Base-by-base conservation (phyloP, 352 stramenopile species). In the Globisporangium emineosum region DNA sequence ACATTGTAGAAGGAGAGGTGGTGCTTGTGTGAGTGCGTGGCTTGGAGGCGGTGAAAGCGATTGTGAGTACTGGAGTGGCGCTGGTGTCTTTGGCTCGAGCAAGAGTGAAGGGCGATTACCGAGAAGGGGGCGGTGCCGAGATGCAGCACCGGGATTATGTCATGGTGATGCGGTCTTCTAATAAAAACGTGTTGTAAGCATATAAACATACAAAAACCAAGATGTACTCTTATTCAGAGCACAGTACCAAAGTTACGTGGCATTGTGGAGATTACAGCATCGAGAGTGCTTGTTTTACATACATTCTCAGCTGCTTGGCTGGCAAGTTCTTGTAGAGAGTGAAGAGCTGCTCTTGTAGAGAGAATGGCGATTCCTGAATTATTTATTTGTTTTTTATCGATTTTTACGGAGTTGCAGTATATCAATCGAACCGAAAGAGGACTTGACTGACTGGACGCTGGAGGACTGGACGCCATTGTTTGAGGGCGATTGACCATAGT, bases 251-350 rank as follows among this genome's bases (percentile, higher is more conserved):
- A 19, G 19, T 57, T 37, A 40, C 25, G 50, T 29, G 9, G 43
- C 3, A 13, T 19, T 13, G 19, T 0, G 13, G 7, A 43, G 4
- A 43, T 43, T 43, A 43, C 35, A n/a, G 35, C 2, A 43, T 43
- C 4, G 15, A 43, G 43, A 55, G 12, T 45, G 29, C 19, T 21
- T n/a, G n/a, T 12, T 25, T 42, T 35, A 21, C 12, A 54, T 25
- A 15, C 23, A 32, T 27, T 33, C 50, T 37, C 15, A 5, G 17
- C 5, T 23, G 13, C 3, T 57, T 60, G 54, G 50, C 33, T 25
- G n/a, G 21, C 35, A 60, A 45, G 54, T 27, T 60, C 54, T 60
- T 60, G 33, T 60, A 51, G 12, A 33, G 35, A 51, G 6, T 21
- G 23, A 19, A 29, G 1, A 5, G 9, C 1, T 45, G 54, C 27